Evolutionary conservation across 176 grass and related monocot species (phyloP), one percentile per base, ranked within the genome.

Genomic region (Raddia guianensis): DNA sequence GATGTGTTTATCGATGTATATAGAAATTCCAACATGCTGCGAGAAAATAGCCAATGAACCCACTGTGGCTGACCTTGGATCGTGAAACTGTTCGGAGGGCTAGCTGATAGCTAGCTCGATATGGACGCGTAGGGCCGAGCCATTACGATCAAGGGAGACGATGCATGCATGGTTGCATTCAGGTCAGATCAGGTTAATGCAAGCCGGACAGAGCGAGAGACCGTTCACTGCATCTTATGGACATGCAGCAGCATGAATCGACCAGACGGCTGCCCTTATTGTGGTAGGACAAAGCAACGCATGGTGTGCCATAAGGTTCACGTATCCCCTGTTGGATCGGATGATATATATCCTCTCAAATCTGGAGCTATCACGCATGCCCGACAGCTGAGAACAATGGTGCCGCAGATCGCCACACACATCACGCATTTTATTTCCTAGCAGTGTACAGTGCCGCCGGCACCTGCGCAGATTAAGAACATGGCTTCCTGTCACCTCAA

Each of bases 231-330:
- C 37, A 40, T 40, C 63, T 16, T 11, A 80, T 15, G 54, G 71
- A 70, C 76, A 68, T 6, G 43, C 16, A 33, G 46, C 48, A 46
- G 43, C 16, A 33, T 5, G 37, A 5, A 34, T 83, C 61, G 18
- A 34, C 75, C 61, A 32, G 3, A 56, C 52, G n/a, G 44, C 51
- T 16, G 64, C 44, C 44, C 55, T 63, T 68, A 76, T 51, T 49
- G 64, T 68, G 54, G 82, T 81, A 80, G 63, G 82, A 33, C 70
- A 70, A 43, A 9, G 63, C 63, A 69, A 27, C 53, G 81, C 70
- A 80, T 84, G 76, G 76, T 15, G 16, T 55, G 70, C 86, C 81
- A 84, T 79, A 51, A 74, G 80, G 86, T 74, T 50, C 68, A 43
- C 58, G 76, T 18, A 33, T 50, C 4, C 18, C 18, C 53, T 68